A percentile compares a stretch with the other conserved stretches of the same genome.
phyloP scores from a whole-genome alignment of 2,329 filamentous ascomycete species.

The Fusarium sp. region DNA sequence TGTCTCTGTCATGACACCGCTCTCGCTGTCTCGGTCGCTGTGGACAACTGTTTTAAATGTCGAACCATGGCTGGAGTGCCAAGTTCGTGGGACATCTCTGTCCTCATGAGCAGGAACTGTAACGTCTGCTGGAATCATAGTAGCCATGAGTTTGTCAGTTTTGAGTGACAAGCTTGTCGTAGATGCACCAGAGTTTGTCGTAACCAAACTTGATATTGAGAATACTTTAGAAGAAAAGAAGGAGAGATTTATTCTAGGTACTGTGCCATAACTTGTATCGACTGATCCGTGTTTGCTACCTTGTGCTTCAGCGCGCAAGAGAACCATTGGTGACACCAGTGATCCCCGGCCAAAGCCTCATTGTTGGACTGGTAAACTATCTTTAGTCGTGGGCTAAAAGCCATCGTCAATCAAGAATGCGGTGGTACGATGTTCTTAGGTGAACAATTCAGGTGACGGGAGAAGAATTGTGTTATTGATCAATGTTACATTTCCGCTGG shows the following conservation, averaged over 20 bases:
- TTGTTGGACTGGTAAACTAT: slow-evolving; percentile 27
- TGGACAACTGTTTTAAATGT: slow-evolving; percentile 13
- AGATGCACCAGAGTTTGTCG: background rate
- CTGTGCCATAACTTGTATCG: slow-evolving; percentile 2
- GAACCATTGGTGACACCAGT: slow-evolving; percentile 30
- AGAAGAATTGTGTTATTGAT: slow-evolving; percentile 18
- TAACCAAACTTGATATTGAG: slow-evolving; percentile 9
- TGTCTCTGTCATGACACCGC: slow-evolving; percentile 2
- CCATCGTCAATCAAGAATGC: slow-evolving; percentile 1
- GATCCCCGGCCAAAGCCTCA: slow-evolving; percentile 28
- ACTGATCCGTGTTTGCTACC: slow-evolving; percentile 33
- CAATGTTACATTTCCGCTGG: slow-evolving; percentile 6
- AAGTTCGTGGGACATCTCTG: slow-evolving; percentile 11
- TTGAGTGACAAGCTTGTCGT: slow-evolving; percentile 6
- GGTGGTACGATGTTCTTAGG: slow-evolving; percentile 31
- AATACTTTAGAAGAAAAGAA: slow-evolving; percentile 2
- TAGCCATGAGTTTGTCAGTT: slow-evolving; percentile 26
- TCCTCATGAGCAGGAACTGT: background rate
- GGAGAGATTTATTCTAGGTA: slow-evolving; percentile 15
- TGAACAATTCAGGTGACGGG: slow-evolving; percentile 18
- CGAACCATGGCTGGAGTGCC: slow-evolving; percentile 1
- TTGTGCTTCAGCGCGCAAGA: slow-evolving; percentile 26
- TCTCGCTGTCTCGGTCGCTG: background rate
- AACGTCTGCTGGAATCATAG: slow-evolving; percentile 8
- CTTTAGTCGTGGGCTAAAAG: slow-evolving; percentile 21